Base-by-base conservation (phyloP, 345 rosid genomes). In the Mangifera indica region DNA sequence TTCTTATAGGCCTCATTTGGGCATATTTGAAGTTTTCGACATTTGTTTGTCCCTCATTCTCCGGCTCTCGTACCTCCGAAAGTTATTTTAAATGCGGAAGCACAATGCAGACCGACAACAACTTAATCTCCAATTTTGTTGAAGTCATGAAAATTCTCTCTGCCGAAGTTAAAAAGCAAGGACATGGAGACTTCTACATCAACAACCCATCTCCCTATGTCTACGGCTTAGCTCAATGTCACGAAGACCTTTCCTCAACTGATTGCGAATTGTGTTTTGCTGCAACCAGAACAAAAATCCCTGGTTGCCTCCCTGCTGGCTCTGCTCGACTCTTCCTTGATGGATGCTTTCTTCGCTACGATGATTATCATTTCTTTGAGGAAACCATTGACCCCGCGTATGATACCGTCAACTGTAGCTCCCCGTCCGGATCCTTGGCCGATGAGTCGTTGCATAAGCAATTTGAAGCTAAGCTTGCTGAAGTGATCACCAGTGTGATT, bases 261-360 rank as follows among this genome's bases (percentile, higher is more conserved):
- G 80, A 82, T 42, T 88, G 91, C 70, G 77, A 77, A 3, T 77
- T 46, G 58, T 88, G 93, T 76, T 83, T 78, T 56, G 64, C 75
- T 69, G 69, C 78, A 37, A 70, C 75, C 72, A 75, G 71, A 67
- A 45, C 69, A 7, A 46, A 66, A 74, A 44, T 81, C 67, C 65
- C 74, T 6, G 7, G 61, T 0, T 87, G 91, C 70, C 68, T 80
- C 17, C 78, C 82, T 40, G 54, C 74, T 24, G 42, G 22, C 37
- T 77, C 77, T 52, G 97, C 81, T 66, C 84, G 92, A n/a, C 73
- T 89, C 49, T 87, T 79, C 69, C 83, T 79, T 10, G 93, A 87
- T 7, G 86, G 80, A n/a, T 93, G 97, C 77, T 91, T 91, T 78
- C 75, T 89, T 45, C 87, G 96, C 21, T 85, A 74, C 59, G 92